Percentiles rank a stretch among this genome's conserved stretches.
These are phyloP conservation scores for Sarcocystis neurona DNA, from an alignment of 169 alveolate species.

Conservation along the genomic window DNA sequence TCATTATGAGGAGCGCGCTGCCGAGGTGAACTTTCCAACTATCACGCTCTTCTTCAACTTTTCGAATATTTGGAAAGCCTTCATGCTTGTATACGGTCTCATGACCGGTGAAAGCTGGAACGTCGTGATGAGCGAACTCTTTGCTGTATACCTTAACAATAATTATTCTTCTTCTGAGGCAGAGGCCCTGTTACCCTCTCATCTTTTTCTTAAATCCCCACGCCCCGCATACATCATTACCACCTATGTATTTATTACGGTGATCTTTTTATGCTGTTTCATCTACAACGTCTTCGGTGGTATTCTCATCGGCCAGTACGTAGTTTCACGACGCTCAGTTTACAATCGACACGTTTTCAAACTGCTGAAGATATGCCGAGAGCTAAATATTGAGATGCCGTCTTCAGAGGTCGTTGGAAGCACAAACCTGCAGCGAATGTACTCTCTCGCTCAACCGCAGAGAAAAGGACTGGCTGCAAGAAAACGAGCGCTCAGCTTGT, in stretches of 20 bases:
- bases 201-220: background rate
- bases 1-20: constrained; percentile 5
- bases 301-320: constrained; percentile 52
- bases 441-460: background rate
- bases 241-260: constrained; percentile 35
- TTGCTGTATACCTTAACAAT: constrained; percentile 33
- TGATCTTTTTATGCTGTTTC: constrained; percentile 33
- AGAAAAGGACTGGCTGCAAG: background rate
- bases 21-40: background rate
- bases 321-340: constrained; percentile 23
- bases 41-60: constrained; percentile 55
- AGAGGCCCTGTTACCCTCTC: too few relatives aligned
- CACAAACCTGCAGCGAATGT: constrained; percentile 14
- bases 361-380: constrained; percentile 54
- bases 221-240: constrained; percentile 32
- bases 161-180: too few relatives aligned
- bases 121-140: constrained; percentile 41
- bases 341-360: constrained; percentile 39
- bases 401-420: constrained; percentile 39
- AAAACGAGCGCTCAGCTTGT: background rate
- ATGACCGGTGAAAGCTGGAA: constrained; percentile 63
- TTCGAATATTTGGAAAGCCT: constrained; percentile 24
- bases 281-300: constrained; percentile 60
- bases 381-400: constrained; percentile 58
- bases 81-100: constrained; percentile 45